Percentiles rank a stretch among this genome's conserved stretches.
phyloP scores from a whole-genome alignment of 1,284 basidiomycete species.

The Microbotryum intermedium region DNA sequence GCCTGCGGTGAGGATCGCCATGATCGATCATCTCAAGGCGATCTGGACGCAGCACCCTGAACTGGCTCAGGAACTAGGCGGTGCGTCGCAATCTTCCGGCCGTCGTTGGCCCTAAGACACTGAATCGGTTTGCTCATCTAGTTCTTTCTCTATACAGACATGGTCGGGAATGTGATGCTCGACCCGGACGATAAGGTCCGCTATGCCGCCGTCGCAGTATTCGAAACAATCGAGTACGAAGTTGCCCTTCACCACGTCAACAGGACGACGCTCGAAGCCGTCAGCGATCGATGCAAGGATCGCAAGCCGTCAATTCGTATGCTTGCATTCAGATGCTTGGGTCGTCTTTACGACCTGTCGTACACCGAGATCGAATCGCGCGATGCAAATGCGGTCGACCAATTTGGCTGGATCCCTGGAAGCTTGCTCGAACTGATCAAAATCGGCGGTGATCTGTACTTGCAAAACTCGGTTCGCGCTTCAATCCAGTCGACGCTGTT shows the following conservation, averaged over 20 bases:
- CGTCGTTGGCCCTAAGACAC: too few species aligned
- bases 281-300: constrained; percentile 71
- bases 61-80: constrained; percentile 59
- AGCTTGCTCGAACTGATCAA: constrained; percentile 50
- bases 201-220: constrained; percentile 69
- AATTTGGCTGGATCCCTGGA: constrained; percentile 92
- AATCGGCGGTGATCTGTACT: constrained; percentile 31
- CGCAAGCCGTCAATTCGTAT: constrained; percentile 80
- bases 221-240: constrained; percentile 75
- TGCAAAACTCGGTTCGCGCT: constrained; percentile 2
- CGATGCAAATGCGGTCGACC: constrained; percentile 59
- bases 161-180: constrained; percentile 57
- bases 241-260: constrained; percentile 67
- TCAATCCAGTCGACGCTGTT: constrained; percentile 58
- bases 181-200: constrained; percentile 92
- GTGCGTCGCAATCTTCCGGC: constrained; percentile 44
- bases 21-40: constrained; percentile 62
- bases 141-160: constrained; percentile 40
- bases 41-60: constrained; percentile 62
- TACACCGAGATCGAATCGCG: constrained; percentile 82
- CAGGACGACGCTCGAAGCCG: constrained; percentile 51
- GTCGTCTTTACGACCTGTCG: constrained; percentile 69
- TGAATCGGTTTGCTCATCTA: not conserved
- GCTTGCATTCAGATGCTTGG: constrained; percentile 70
- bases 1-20: constrained; percentile 60